Percentiles rank a stretch among this genome's conserved stretches.
These are phyloP conservation scores for Sporothrix phasma DNA, from an alignment of 2,329 filamentous ascomycete genomes.

Conservation along the genomic window DNA sequence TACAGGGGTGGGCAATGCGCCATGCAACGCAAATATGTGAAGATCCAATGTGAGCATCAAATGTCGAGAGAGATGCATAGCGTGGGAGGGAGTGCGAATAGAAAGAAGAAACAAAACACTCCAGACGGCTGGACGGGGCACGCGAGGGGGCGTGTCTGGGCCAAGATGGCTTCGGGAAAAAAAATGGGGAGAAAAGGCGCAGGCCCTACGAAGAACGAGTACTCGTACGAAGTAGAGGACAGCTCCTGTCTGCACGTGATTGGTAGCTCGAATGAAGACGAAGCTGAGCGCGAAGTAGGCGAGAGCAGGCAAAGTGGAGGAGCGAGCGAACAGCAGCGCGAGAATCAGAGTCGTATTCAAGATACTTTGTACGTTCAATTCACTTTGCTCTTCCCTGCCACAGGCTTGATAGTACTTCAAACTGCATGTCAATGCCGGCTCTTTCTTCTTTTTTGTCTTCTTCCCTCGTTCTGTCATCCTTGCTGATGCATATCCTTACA, in stretches of 20 bases:
- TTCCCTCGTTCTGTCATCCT: neutral
- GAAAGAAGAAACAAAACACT: neutral
- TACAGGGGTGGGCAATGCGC: neutral
- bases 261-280: neutral
- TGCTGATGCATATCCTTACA: conserved; percentile 7
- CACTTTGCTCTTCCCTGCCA: neutral
- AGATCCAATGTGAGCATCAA: neutral
- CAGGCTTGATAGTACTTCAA: neutral
- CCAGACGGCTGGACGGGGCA: neutral
- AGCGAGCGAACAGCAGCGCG: no score
- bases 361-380: no score
- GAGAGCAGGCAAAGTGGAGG: neutral
- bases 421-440: neutral
- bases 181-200: neutral
- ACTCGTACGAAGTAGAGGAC: no score
- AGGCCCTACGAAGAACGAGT: neutral
- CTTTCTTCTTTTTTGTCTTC: neutral
- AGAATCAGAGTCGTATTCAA: no score
- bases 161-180: neutral
- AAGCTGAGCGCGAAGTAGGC: neutral
- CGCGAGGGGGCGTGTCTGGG: neutral
- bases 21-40: neutral
- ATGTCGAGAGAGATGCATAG: neutral
- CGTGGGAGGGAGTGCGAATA: conserved; percentile 4
- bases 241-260: neutral